Percentiles rank a stretch among this genome's conserved stretches.
phyloP scores from a whole-genome alignment of 2,329 filamentous ascomycete species.

The Apiospora aurea region DNA sequence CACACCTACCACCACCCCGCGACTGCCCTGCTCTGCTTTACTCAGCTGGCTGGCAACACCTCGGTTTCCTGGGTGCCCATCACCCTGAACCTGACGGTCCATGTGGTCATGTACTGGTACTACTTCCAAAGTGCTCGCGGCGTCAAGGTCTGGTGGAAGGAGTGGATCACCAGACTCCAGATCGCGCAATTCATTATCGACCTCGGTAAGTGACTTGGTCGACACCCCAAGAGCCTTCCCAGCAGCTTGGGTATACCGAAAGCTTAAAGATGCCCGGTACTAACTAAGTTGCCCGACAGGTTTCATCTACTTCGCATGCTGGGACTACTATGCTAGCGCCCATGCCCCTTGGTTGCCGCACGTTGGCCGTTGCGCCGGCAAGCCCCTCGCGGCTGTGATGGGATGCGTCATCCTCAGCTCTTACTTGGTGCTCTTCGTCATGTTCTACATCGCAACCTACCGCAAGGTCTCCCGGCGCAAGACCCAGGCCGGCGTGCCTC shows the following conservation, averaged over 20 bases:
- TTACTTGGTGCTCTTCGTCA: constrained; percentile 80
- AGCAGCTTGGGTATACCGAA: background rate
- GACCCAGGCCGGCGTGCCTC: constrained; percentile 21
- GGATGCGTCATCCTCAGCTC: constrained; percentile 77
- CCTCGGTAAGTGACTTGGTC: constrained; percentile 68
- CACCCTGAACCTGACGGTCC: constrained; percentile 86
- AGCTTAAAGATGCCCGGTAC: background rate
- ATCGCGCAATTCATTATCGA: constrained; percentile 96
- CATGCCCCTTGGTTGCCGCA: constrained; percentile 77
- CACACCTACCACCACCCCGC: constrained; percentile 98
- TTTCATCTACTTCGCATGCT: constrained; percentile 82
- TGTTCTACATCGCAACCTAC: constrained; percentile 81
- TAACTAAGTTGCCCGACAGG: constrained; percentile 47
- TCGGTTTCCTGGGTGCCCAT: constrained; percentile 94
- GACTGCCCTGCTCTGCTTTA: constrained; percentile 94
- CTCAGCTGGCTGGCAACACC: constrained; percentile 89
- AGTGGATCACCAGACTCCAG: constrained; percentile 96
- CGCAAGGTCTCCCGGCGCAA: constrained; percentile 64
- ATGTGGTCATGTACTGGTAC: constrained; percentile 99
- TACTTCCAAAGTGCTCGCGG: constrained; percentile 98
- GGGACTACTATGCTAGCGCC: constrained; percentile 76
- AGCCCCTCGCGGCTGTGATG: constrained; percentile 79
- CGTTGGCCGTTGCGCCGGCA: constrained; percentile 73
- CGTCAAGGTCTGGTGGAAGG: constrained; percentile 97
- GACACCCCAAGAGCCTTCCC: background rate